A percentile compares a stretch with the other conserved stretches of the same genome.
These are phyloP conservation scores for Mariannaea sp. DNA, from an alignment of 2,329 filamentous ascomycete genomes.

Conservation along the genomic window DNA sequence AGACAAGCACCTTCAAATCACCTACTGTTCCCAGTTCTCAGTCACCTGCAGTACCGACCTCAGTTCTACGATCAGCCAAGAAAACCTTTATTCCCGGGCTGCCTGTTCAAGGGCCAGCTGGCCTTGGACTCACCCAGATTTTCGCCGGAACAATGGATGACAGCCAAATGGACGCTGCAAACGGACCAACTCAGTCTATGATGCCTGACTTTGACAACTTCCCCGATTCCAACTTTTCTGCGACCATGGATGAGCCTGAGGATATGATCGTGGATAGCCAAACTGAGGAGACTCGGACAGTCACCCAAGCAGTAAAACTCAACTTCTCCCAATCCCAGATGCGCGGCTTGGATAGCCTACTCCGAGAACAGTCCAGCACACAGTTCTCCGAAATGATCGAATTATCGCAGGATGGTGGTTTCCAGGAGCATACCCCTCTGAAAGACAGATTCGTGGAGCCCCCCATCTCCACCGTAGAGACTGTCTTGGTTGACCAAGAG, in stretches of 20 bases:
- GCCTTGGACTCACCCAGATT: constrained; percentile 82
- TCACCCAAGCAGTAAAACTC: constrained; percentile 55
- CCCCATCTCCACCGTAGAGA: constrained; percentile 72
- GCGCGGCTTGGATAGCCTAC: constrained; percentile 61
- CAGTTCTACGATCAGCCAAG: constrained; percentile 69
- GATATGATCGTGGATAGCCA: constrained; percentile 55
- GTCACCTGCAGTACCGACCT: constrained; percentile 63
- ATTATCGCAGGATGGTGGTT: constrained; percentile 80
- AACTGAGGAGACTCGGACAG: constrained; percentile 41
- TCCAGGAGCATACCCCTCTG: constrained; percentile 73
- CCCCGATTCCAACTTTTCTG: constrained; percentile 65
- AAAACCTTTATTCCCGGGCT: constrained; percentile 74
- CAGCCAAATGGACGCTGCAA: constrained; percentile 49
- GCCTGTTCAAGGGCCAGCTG: constrained; percentile 63
- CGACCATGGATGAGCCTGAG: constrained; percentile 61
- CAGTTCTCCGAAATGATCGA: constrained; percentile 74
- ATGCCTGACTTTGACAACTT: constrained; percentile 64
- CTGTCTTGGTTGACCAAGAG: constrained; percentile 56
- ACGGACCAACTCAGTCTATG: constrained; percentile 49
- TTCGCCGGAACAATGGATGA: constrained; percentile 88
- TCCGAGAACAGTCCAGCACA: constrained; percentile 54
- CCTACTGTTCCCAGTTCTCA: constrained; percentile 48
- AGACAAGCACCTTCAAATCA: constrained; percentile 51
- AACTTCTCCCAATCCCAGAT: constrained; percentile 65
- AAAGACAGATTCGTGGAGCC: constrained; percentile 68